Evolutionary conservation across 371 early-diverging fungal genomes (phyloP).

Genomic region (Apophysomyces elegans): DNA sequence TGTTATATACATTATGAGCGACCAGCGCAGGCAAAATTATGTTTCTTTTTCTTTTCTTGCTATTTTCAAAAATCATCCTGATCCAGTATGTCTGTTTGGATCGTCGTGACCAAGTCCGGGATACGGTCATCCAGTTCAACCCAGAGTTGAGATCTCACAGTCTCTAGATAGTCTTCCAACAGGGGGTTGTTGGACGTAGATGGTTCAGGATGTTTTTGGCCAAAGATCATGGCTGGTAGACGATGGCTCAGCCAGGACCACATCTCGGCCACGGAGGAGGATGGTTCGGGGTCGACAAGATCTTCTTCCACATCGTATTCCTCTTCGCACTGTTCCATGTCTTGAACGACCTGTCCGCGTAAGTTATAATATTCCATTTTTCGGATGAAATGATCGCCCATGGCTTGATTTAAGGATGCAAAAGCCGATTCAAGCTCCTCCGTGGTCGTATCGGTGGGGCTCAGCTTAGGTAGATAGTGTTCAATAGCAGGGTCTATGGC

Average conservation of each 20-base stretch:
- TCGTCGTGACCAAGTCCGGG: slow-evolving; percentile 1
- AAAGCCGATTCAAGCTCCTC: background rate
- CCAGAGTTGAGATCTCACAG: background rate
- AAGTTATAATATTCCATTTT: background rate
- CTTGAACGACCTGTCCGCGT: background rate
- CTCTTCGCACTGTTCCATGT: slow-evolving; percentile 4
- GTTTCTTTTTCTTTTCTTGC: too few relatives aligned
- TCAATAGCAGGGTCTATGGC: background rate
- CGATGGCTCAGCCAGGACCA: slow-evolving; percentile 5
- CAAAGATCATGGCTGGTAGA: background rate
- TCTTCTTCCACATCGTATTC: background rate
- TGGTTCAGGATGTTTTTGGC: background rate
- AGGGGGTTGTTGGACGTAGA: background rate
- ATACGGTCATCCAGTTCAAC: background rate
- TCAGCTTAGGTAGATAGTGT: background rate
- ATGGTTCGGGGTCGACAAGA: background rate
- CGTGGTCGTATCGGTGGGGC: background rate
- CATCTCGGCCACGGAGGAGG: background rate
- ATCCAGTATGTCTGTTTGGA: background rate
- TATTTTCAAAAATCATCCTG: slow-evolving; percentile 1
- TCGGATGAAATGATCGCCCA: background rate
- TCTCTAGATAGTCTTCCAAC: background rate
- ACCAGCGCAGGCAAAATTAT: background rate
- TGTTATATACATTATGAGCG: background rate
- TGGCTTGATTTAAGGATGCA: background rate